These are phyloP conservation scores for Fusarium verticillioides DNA, from an alignment of 2,329 filamentous ascomycete species.

Conservation along the genomic window DNA sequence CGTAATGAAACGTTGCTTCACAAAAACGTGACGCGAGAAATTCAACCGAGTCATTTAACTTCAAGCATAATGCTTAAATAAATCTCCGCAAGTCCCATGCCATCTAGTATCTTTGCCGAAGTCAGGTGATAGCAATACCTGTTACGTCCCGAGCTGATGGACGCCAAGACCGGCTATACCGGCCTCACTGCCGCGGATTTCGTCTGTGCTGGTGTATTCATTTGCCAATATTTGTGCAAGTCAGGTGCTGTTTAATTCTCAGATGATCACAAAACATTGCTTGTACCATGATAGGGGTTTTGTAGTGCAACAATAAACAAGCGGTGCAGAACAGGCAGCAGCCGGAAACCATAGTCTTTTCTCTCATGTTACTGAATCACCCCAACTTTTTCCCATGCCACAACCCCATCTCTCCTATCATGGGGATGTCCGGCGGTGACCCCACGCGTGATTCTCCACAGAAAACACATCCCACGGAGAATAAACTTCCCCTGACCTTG, in stretches of 20 bases:
- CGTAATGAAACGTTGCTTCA: neutral
- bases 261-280: neutral
- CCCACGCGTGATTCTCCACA: conserved; percentile 18
- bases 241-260: neutral
- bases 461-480: neutral
- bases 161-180: neutral
- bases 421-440: neutral
- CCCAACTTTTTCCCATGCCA: neutral
- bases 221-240: neutral
- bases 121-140: neutral
- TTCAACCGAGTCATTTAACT: neutral
- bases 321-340: neutral
- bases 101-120: neutral
- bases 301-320: neutral
- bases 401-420: neutral
- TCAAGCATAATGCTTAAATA: neutral
- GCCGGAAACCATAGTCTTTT: neutral
- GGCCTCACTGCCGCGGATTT: neutral
- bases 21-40: neutral
- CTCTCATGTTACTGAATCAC: neutral
- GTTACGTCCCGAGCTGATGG: neutral
- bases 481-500: neutral
- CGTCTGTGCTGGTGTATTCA: neutral
- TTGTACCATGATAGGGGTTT: neutral
- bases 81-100: neutral